These are phyloP conservation scores for Pouteria glomerata DNA, from an alignment of 148 eudicot genomes.

Conservation along the genomic window DNA sequence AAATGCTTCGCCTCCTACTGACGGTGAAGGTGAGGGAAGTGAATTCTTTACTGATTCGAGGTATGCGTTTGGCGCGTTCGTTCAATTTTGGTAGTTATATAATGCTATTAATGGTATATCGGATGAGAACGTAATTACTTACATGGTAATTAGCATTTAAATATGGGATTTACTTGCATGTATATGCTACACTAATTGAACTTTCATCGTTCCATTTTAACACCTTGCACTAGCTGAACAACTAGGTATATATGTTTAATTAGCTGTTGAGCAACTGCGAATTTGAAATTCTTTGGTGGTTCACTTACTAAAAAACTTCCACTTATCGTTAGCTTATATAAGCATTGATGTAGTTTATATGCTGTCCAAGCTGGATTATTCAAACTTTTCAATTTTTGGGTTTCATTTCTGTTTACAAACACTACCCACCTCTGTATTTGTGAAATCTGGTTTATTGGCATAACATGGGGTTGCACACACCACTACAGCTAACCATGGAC, in stretches of 20 bases:
- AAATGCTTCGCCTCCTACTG: conserved; percentile 41
- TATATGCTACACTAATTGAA: too few species aligned
- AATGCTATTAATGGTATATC: not conserved
- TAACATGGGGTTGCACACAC: not conserved
- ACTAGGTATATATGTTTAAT: not conserved
- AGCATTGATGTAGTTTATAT: not conserved
- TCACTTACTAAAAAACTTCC: not conserved
- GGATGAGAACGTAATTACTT: too few species aligned
- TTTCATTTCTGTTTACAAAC: not conserved
- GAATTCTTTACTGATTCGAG: conserved; percentile 13
- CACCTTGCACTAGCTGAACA: not conserved
- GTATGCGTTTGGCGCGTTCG: conserved; percentile 20
- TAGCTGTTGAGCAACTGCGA: not conserved
- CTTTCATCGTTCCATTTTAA: not conserved
- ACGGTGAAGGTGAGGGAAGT: conserved; percentile 22
- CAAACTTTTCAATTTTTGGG: not conserved
- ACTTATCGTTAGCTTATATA: not conserved
- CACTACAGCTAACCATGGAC: not conserved
- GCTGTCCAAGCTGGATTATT: not conserved
- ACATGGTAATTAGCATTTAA: too few species aligned
- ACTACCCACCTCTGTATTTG: not conserved
- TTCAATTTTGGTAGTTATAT: not conserved
- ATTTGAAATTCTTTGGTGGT: not conserved
- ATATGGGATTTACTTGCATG: too few species aligned
- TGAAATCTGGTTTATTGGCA: not conserved